Evolutionary conservation across 176 grass and related monocot genomes (phyloP), one percentile per base, ranked within the genome.

Genomic region (Miscanthus lutarioriparius): DNA sequence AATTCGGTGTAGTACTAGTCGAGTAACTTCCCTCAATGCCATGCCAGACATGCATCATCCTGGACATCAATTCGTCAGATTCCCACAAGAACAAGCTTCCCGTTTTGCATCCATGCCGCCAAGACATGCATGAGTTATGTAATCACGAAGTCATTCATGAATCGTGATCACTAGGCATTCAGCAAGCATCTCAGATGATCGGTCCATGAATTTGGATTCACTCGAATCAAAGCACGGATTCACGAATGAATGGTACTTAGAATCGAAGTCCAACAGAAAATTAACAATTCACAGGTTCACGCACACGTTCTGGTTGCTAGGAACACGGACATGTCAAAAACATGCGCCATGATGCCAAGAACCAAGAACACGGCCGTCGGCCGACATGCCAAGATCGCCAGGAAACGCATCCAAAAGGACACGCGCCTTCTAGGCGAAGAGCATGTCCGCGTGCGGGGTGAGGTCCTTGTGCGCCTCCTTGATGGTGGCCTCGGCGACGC

Each of bases 401-500:
- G 61, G 22, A 20, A 70, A 16, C 45, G 44, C 62, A 23, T 12
- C 20, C 5, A 41, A 38, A 5, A 35, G 13, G 43, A 44, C 28
- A 2, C 4, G 69, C n/a, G 67, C 2, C 17, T 12, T 26, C 39
- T 48, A 86, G 35, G 35, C 74, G 67, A 90, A 90, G 61, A 90
- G 89, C 68, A 68, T 11, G 1, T 47, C 36, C 9, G n/a, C 58
- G 69, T 90, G 75, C 38, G 84, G 85, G 1, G 41, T 61, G 23
- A 87, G 80, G 4, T 91, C 80, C 80, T 91, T 91, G 49, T 87
- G 69, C 69, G 85, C 84, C 28, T 87, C 80, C 80, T 75, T 80
- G 75, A 87, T 91, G 80, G 89, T 90, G 1, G 28, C 80, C 80
- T 91, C 80, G 61, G 80, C 85, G 69, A 87, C 89, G 49, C 89